Conservation (phyloP, 495 filamentous ascomycete species). For the Xylaria telfairii region DNA sequence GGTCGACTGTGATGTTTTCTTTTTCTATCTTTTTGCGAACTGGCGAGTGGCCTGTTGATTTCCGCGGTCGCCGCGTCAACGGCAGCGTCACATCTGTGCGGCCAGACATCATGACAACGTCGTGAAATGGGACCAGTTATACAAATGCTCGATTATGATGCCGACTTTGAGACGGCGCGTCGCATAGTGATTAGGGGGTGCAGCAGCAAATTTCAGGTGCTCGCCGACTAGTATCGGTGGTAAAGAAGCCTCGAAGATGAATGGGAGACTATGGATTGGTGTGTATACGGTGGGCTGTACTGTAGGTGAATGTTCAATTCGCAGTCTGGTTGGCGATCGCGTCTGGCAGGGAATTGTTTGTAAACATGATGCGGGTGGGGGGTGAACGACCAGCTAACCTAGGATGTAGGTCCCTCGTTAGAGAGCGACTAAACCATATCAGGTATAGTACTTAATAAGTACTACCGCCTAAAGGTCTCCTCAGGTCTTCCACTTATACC, state of each 20-base stretch:
- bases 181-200: slow-evolving; percentile 15
- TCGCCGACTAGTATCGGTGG: neutral
- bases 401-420: no score
- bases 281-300: neutral
- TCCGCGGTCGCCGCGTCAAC: slow-evolving; percentile 69
- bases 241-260: slow-evolving; percentile 2
- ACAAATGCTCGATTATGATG: slow-evolving; percentile 4
- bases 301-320: neutral
- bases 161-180: slow-evolving; percentile 19
- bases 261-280: neutral
- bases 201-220: neutral
- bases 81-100: slow-evolving; percentile 55
- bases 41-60: slow-evolving; percentile 75
- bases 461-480: no score
- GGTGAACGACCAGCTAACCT: no score
- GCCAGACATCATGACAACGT: slow-evolving; percentile 49
- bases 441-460: no score
- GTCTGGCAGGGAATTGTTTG: slow-evolving; percentile 36
- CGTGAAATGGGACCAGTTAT: slow-evolving; percentile 4
- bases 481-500: no score
- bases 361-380: slow-evolving; percentile 36
- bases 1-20: slow-evolving; percentile 74
- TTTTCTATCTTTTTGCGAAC: slow-evolving; percentile 62
- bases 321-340: slow-evolving; percentile 28
- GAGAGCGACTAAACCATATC: neutral